phyloP scores from a whole-genome alignment of 2,329 filamentous ascomycete species.

The Ascochyta pisi region DNA sequence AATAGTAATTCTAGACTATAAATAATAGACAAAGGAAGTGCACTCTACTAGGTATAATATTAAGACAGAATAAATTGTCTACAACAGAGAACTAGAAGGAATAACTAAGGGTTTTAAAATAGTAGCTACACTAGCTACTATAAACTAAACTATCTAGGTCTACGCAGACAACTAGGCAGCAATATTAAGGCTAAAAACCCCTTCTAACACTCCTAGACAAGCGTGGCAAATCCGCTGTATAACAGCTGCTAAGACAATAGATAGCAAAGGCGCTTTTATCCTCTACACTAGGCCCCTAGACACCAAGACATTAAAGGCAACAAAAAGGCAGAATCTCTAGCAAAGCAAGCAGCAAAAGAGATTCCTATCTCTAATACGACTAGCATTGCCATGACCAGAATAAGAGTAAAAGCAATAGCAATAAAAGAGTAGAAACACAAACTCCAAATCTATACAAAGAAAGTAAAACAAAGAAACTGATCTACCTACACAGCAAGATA shows the following conservation, averaged over 20 bases:
- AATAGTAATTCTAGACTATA: too few species aligned
- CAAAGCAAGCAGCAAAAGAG: background rate
- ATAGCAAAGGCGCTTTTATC: background rate
- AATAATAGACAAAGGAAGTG: too few species aligned
- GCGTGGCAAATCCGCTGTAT: background rate
- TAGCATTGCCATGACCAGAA: background rate
- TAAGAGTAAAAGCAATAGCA: background rate
- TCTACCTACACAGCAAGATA: too few species aligned
- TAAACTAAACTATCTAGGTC: too few species aligned
- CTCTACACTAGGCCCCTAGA: background rate
- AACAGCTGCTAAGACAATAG: background rate
- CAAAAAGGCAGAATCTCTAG: background rate
- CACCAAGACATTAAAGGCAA: background rate
- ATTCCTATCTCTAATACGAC: background rate
- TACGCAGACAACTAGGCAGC: background rate
- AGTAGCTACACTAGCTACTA: too few species aligned
- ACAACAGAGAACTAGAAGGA: too few species aligned
- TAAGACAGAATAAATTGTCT: too few species aligned
- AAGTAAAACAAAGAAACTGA: too few species aligned
- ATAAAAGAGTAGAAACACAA: too few species aligned
- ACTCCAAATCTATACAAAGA: too few species aligned
- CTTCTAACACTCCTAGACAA: background rate
- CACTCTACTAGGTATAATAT: too few species aligned
- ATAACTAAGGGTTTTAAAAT: too few species aligned
- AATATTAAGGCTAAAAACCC: background rate